A percentile compares a stretch with the other conserved stretches of the same genome.
These are phyloP conservation scores for Geranium rotundifolium DNA, from an alignment of 345 rosid genomes.

Conservation along the genomic window DNA sequence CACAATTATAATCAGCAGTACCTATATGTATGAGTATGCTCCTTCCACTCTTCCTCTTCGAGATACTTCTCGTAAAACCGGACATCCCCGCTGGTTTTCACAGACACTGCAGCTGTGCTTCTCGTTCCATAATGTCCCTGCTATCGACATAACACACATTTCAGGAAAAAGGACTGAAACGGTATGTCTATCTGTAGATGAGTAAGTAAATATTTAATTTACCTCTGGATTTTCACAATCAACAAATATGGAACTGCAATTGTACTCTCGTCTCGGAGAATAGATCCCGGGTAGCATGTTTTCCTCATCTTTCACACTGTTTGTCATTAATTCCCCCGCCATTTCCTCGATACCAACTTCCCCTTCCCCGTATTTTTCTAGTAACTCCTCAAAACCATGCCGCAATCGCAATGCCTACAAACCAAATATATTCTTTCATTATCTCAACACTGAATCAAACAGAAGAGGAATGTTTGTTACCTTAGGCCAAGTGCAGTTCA, in stretches of 20 bases:
- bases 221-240: conserved; percentile 28
- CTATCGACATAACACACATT: neutral
- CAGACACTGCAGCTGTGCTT: conserved; percentile 46
- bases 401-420: conserved; percentile 46
- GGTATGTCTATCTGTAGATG: too few species aligned
- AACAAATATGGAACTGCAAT: conserved; percentile 51
- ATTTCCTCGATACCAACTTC: conserved; percentile 45
- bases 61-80: conserved; percentile 47
- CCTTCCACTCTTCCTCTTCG: conserved; percentile 7
- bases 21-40: neutral
- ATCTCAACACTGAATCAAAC: neutral
- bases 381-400: conserved; percentile 26
- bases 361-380: conserved; percentile 18
- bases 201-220: neutral
- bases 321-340: conserved; percentile 45
- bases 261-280: conserved; percentile 32
- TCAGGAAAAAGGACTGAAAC: neutral
- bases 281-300: conserved; percentile 24
- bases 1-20: too few species aligned
- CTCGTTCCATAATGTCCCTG: conserved; percentile 70
- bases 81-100: conserved; percentile 35
- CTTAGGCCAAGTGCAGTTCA: conserved; percentile 84
- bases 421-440: neutral
- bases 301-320: conserved; percentile 37
- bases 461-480: conserved; percentile 14